Evolutionary conservation across 1,284 basidiomycete species (phyloP).

Genomic region (Leccinum subrobustum): DNA sequence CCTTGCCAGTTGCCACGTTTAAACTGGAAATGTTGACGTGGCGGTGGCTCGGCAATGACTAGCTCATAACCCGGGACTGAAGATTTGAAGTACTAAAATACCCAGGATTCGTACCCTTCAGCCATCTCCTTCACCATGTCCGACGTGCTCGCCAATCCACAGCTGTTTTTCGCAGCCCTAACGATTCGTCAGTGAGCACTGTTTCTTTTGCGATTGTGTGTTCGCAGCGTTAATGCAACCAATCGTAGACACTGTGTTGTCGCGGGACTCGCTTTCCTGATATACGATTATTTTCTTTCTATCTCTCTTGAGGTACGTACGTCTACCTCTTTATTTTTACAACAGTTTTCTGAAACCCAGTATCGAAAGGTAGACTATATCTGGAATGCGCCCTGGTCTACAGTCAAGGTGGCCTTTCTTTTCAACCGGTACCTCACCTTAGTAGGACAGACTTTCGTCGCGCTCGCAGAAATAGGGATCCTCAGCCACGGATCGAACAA

Average conservation of each 20-base stretch:
- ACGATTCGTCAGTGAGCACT: neutral
- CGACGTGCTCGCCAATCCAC: neutral
- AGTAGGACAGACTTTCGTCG: slow-evolving; percentile 1
- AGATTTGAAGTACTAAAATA: too few relatives aligned
- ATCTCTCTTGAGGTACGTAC: too few relatives aligned
- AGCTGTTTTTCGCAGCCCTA: neutral
- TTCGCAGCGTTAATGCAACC: neutral
- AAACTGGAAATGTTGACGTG: too few relatives aligned
- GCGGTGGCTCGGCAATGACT: too few relatives aligned
- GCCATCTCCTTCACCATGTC: neutral
- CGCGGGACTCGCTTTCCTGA: slow-evolving; percentile 1
- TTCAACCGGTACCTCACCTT: slow-evolving; percentile 19
- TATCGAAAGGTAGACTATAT: too few relatives aligned
- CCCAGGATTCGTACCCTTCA: neutral
- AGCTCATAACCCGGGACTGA: too few relatives aligned
- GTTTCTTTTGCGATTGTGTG: too few relatives aligned
- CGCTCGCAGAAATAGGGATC: neutral
- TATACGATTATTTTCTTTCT: neutral
- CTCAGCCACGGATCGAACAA: neutral
- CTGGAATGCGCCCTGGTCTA: too few relatives aligned
- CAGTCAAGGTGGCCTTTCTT: slow-evolving; percentile 12
- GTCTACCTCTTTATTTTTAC: too few relatives aligned
- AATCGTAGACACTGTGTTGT: neutral
- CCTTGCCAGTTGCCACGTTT: too few relatives aligned
- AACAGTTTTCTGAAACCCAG: too few relatives aligned